Conservation (phyloP, 1,284 basidiomycete species). For the Anthracocystis panici-leucophaei region DNA sequence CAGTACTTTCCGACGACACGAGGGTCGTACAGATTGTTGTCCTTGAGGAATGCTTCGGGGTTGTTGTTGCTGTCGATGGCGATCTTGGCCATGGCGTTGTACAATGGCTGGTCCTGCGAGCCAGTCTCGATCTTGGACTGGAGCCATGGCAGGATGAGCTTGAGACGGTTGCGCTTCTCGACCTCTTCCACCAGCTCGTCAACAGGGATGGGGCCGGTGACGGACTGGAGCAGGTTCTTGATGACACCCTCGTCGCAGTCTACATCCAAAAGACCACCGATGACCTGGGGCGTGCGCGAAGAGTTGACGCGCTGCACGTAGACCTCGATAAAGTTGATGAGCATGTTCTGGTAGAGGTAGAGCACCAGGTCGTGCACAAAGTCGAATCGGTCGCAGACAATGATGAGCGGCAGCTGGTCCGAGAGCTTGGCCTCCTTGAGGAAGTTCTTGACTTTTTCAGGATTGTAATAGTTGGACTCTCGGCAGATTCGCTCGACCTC, state of each 20-base stretch:
- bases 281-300: slow-evolving; percentile 95
- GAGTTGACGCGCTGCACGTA: slow-evolving; percentile 99
- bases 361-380: slow-evolving; percentile 99
- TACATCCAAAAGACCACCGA: slow-evolving; percentile 95
- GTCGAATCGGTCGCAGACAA: slow-evolving; percentile 99
- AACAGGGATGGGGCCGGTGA: slow-evolving; percentile 96
- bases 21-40: slow-evolving; percentile 98
- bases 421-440: slow-evolving; percentile 92
- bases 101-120: slow-evolving; percentile 90
- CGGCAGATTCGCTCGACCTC: slow-evolving; percentile 99
- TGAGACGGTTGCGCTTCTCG: slow-evolving; percentile 87
- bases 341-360: slow-evolving; percentile 97
- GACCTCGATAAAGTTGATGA: slow-evolving; percentile 97
- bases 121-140: slow-evolving; percentile 92
- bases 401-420: slow-evolving; percentile 98
- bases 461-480: slow-evolving; percentile 97
- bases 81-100: slow-evolving; percentile 98
- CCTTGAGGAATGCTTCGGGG: slow-evolving; percentile 96
- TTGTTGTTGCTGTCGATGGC: slow-evolving; percentile 99
- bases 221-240: slow-evolving; percentile 91
- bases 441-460: slow-evolving; percentile 99
- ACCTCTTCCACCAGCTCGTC: slow-evolving; percentile 83
- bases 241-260: slow-evolving; percentile 96
- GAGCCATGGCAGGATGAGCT: slow-evolving; percentile 96
- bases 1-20: slow-evolving; percentile 98